Base-by-base conservation (phyloP, 192 early-diverging fungal genomes). In the Backusella australiensis region DNA sequence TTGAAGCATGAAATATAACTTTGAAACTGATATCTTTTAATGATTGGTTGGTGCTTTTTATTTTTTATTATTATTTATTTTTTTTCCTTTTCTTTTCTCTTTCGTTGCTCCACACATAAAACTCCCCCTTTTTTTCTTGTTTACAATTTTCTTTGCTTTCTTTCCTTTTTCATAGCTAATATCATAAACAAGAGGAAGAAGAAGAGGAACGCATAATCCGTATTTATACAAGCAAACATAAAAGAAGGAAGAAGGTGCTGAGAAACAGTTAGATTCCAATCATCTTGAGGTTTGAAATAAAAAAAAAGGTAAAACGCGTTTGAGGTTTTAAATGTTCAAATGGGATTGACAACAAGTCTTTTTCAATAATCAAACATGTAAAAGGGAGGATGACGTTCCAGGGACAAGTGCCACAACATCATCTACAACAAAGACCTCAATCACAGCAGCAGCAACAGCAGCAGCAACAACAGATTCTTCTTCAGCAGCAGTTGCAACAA, bases 1-100 rank as follows among this genome's bases (percentile, higher is more conserved):
- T 8, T 39, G 38, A 63, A 63, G 21, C 23, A 63, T 29, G 23
- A 29, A 9, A 63, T 29, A 29, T 14, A 63, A 63, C 56, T 26
- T 29, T 63, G 56, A 63, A 63, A 63, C 56, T 26, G 29, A 63
- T 29, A 26, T 63, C 56, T 63, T 63, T 29, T 23, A 63, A 93
- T 94, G 83, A 94, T 93, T 92, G 69, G 32, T 46, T 23, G 26
- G 19, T 38, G 1, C 19, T 34, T 41, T 36, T n/a, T 53, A 12
- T 68, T 21, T 46, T 46, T 46, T 46, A 2, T 72, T 21, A 9
- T 52, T 72, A 32, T 12, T 15, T 19, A 32, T 21, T 46, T 6
- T 26, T 38, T 3, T 29, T 26, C 19, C 32, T 71, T 32, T 69
- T 39, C 23, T 69, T 39, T 39, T 39, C 12, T 8, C 8, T 39